phyloP scores from a whole-genome alignment of 495 filamentous ascomycete species.

The Penicillium nucicola region DNA sequence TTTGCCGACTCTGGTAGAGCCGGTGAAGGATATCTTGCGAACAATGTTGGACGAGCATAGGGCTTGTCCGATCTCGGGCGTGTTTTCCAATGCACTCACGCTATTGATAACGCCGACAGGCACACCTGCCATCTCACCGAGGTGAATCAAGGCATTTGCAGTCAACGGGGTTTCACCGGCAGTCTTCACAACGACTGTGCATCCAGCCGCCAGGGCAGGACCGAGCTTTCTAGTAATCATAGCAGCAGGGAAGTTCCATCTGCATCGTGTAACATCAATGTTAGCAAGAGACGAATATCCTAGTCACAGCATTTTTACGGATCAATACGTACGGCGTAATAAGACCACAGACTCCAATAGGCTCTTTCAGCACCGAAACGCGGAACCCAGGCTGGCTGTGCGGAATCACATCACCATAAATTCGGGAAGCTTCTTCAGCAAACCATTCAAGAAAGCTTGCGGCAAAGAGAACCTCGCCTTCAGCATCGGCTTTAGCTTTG shows the following conservation, averaged over 20 bases:
- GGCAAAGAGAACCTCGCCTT: conserved; percentile 68
- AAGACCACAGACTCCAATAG: conserved; percentile 29
- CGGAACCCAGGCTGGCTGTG: conserved; percentile 43
- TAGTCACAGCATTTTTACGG: no score
- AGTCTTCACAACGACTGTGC: conserved; percentile 49
- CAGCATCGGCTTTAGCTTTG: conserved; percentile 70
- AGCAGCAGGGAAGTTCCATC: conserved; percentile 81
- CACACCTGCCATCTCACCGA: conserved; percentile 47
- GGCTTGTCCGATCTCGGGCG: conserved; percentile 35
- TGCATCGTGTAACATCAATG: conserved; percentile 32
- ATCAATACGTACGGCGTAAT: conserved; percentile 21
- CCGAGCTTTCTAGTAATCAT: conserved; percentile 83
- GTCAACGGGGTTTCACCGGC: conserved; percentile 49
- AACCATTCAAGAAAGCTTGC: conserved; percentile 82
- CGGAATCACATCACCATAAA: conserved; percentile 70
- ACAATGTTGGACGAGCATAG: conserved; percentile 38
- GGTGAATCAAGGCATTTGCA: conserved; percentile 42
- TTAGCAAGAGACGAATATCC: not conserved
- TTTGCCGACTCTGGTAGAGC: conserved; percentile 48
- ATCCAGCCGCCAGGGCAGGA: conserved; percentile 51
- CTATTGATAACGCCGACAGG: conserved; percentile 49
- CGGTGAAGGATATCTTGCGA: conserved; percentile 51
- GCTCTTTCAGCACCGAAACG: conserved; percentile 24
- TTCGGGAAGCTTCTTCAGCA: conserved; percentile 66
- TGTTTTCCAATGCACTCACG: conserved; percentile 46